Percentiles rank a stretch among this genome's conserved stretches.
These are phyloP conservation scores for Dujonia santamariae DNA, from an alignment of 1,139 yeast species.

Conservation along the genomic window DNA sequence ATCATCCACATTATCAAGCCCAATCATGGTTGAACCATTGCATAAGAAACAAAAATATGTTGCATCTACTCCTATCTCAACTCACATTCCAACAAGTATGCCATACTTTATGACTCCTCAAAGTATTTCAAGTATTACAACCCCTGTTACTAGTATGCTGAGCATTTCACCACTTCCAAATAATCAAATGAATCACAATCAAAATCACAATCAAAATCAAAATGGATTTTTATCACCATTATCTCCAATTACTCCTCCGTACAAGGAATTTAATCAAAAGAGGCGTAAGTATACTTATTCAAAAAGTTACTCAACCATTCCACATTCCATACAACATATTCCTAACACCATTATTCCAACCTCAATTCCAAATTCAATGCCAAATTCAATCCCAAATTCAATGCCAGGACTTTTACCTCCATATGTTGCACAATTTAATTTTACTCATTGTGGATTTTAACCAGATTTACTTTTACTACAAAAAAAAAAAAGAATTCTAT, in stretches of 20 bases:
- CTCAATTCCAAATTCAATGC: not conserved
- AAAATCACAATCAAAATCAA: not conserved
- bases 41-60: no score
- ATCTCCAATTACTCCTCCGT: slow-evolving; percentile 6
- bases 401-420: slow-evolving; percentile 1
- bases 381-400: not conserved
- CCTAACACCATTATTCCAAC: slow-evolving; percentile 1
- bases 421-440: no score
- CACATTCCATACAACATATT: slow-evolving; percentile 1
- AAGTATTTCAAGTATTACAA: slow-evolving; percentile 1
- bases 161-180: slow-evolving; percentile 3
- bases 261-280: not conserved
- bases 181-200: no score
- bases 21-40: no score
- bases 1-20: no score
- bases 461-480: no score
- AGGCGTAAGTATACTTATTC: not conserved
- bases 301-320: no score
- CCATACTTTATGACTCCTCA: not conserved
- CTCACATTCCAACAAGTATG: not conserved
- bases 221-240: slow-evolving; percentile 1
- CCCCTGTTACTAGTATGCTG: not conserved
- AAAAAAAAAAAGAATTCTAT: no score
- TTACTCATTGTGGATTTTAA: no score
- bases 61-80: no score